Conservation (phyloP, 192 early-diverging fungal genomes). For the Kickxella alabastrina region DNA sequence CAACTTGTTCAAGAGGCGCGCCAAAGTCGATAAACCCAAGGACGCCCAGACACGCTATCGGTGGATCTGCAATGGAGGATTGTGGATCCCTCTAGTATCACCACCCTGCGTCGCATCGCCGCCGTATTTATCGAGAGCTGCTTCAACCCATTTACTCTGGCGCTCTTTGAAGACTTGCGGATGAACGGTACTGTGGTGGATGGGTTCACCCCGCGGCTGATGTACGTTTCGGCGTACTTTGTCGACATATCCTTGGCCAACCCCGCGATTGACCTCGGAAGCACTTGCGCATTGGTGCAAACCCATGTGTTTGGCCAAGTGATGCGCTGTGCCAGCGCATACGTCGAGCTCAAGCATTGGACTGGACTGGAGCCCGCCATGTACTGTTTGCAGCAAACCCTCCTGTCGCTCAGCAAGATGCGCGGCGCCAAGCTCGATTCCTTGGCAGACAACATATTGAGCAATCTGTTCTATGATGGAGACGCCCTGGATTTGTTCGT, state of each 20-base stretch:
- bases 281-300: constrained; percentile 30
- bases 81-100: constrained; percentile 17
- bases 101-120: constrained; percentile 30
- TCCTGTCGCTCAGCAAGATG: constrained; percentile 31
- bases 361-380: constrained; percentile 30
- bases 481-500: constrained; percentile 47
- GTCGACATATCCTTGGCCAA: constrained; percentile 46
- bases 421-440: constrained; percentile 36
- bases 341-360: constrained; percentile 41
- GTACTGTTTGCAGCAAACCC: constrained; percentile 47
- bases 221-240: constrained; percentile 46
- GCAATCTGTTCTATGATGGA: constrained; percentile 51
- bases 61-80: constrained; percentile 37
- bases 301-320: constrained; percentile 36
- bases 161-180: constrained; percentile 37
- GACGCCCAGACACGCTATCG: constrained; percentile 1
- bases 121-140: constrained; percentile 43
- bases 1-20: constrained; percentile 24
- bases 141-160: constrained; percentile 40
- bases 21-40: constrained; percentile 17
- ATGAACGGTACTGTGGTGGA: constrained; percentile 14
- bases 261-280: constrained; percentile 38
- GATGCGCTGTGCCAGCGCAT: constrained; percentile 35
- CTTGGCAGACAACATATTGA: constrained; percentile 33
- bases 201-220: constrained; percentile 18